These are phyloP conservation scores for Chalciporus sphaerocephalus DNA, from an alignment of 768 basidiomycete species.

Conservation along the genomic window DNA sequence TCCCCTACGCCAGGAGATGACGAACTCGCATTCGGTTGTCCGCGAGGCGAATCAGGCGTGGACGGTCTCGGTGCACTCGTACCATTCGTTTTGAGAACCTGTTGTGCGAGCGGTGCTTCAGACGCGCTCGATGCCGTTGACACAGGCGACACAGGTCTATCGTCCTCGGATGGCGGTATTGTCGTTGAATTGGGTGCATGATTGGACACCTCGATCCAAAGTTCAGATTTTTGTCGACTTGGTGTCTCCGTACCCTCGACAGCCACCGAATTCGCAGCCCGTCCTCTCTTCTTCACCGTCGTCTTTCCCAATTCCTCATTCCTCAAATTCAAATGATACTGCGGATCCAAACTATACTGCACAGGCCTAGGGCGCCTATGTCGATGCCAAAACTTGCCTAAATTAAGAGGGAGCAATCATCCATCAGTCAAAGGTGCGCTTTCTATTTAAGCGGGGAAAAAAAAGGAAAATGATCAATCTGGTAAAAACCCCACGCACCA, in stretches of 20 bases:
- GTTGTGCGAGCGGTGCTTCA: conserved; percentile 69
- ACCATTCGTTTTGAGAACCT: conserved; percentile 55
- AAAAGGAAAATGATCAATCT: too few species aligned
- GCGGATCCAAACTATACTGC: conserved; percentile 72
- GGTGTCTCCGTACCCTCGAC: conserved; percentile 53
- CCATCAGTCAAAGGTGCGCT: conserved; percentile 2
- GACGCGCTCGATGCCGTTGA: conserved; percentile 71
- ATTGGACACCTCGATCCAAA: conserved; percentile 34
- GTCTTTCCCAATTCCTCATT: conserved; percentile 57
- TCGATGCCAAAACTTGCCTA: conserved; percentile 89
- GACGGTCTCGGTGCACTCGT: conserved; percentile 21
- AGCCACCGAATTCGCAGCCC: conserved; percentile 21
- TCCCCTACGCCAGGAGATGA: conserved; percentile 21
- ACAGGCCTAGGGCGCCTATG: conserved; percentile 79
- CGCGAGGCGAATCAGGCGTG: conserved; percentile 26
- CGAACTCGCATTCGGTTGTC: conserved; percentile 4
- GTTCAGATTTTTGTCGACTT: conserved; percentile 35
- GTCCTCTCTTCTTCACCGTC: conserved; percentile 48
- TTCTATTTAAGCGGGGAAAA: conserved; percentile 3
- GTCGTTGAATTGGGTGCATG: conserved; percentile 30
- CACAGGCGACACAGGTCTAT: conserved; percentile 64
- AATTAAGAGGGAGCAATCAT: not conserved
- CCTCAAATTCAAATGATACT: conserved; percentile 57
- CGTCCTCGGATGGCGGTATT: conserved; percentile 37
- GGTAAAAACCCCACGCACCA: conserved; percentile 54